These are phyloP conservation scores for Fusarium bulbicola DNA, from an alignment of 2,329 filamentous ascomycete species.

Conservation along the genomic window DNA sequence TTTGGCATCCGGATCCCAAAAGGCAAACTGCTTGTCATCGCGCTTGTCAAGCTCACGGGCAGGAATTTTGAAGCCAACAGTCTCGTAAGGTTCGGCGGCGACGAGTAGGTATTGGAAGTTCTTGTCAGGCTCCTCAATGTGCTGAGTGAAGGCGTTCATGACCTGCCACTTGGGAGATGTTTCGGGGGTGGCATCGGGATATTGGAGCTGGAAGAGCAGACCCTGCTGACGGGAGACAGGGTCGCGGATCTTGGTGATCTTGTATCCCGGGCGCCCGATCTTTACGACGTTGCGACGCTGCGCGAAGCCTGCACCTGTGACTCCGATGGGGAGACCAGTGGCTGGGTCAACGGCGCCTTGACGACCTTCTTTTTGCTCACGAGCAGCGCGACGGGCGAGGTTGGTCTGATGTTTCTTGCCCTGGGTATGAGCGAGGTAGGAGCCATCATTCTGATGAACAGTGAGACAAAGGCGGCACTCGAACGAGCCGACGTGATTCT, in stretches of 20 bases:
- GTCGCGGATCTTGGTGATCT: conserved; percentile 95
- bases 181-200: conserved; percentile 84
- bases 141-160: conserved; percentile 98
- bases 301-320: conserved; percentile 72
- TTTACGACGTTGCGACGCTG: conserved; percentile 88
- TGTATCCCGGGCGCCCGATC: conserved; percentile 95
- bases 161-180: conserved; percentile 87
- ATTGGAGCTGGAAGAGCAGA: conserved; percentile 94
- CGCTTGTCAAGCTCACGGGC: conserved; percentile 90
- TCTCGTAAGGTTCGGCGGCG: conserved; percentile 97
- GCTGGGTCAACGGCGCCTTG: conserved; percentile 70
- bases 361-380: conserved; percentile 90
- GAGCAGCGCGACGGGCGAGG: conserved; percentile 91
- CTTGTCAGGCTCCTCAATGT: conserved; percentile 92
- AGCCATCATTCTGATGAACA: conserved; percentile 98
- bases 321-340: conserved; percentile 76
- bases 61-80: conserved; percentile 94
- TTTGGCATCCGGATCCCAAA: conserved; percentile 95
- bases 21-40: conserved; percentile 89
- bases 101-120: conserved; percentile 94
- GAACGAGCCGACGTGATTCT: conserved; percentile 98
- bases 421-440: conserved; percentile 97
- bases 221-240: conserved; percentile 88
- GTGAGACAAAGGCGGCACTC: conserved; percentile 97
- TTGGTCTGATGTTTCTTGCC: conserved; percentile 99